Conservation (phyloP, 768 basidiomycete species). For the Suillus lakei region DNA sequence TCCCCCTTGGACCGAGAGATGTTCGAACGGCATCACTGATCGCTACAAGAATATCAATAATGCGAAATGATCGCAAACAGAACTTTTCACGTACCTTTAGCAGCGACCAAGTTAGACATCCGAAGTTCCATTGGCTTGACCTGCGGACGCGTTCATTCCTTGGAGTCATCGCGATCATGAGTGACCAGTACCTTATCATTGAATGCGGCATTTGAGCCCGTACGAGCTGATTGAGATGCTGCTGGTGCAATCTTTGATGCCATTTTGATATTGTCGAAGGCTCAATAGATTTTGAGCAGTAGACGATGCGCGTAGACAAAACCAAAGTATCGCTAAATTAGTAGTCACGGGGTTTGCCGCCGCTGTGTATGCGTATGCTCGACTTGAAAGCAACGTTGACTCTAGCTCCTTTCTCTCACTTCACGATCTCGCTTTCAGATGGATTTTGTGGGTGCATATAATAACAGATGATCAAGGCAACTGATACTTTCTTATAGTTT, state of each 20-base stretch:
- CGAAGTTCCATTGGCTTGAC: constrained; percentile 99
- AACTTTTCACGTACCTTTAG: constrained; percentile 69
- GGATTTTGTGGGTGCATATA: constrained; percentile 41
- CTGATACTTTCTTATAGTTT: constrained; percentile 36
- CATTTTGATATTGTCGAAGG: constrained; percentile 27
- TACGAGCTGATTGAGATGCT: constrained; percentile 28
- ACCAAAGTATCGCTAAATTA: constrained; percentile 22
- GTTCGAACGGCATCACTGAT: constrained; percentile 98
- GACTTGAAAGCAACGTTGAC: neutral
- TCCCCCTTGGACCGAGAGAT: constrained; percentile 94
- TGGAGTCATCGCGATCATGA: constrained; percentile 1
- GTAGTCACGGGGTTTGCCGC: constrained; percentile 33
- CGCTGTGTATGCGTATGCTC: constrained; percentile 31
- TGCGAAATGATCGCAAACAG: neutral
- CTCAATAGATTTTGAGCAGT: constrained; percentile 15
- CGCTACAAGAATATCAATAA: constrained; percentile 50
- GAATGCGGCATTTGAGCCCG: constrained; percentile 77
- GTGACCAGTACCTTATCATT: constrained; percentile 73
- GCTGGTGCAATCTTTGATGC: constrained; percentile 34
- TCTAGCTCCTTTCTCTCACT: constrained; percentile 21
- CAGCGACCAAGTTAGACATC: constrained; percentile 96
- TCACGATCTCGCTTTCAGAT: constrained; percentile 29
- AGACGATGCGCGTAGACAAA: constrained; percentile 11
- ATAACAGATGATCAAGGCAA: neutral
- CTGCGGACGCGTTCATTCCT: constrained; percentile 48